Conservation (phyloP, 2,329 filamentous ascomycete species). For the Trematosphaeria pertusa region DNA sequence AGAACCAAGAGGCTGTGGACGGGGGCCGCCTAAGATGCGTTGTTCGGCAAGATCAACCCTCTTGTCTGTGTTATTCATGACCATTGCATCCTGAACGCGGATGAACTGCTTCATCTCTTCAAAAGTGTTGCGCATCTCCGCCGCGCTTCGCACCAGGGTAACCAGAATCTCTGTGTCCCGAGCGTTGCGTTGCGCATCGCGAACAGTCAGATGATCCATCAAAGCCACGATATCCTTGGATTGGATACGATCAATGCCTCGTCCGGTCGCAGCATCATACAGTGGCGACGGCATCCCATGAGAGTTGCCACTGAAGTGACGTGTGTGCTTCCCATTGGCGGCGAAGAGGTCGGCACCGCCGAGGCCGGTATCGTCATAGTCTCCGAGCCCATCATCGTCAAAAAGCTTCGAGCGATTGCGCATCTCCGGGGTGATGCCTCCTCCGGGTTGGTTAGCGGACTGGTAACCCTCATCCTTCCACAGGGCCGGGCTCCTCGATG, state of each 20-base stretch:
- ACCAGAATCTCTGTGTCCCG: slow-evolving; percentile 96
- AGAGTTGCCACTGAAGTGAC: slow-evolving; percentile 86
- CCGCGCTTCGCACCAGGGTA: slow-evolving; percentile 88
- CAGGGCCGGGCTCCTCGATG: slow-evolving; percentile 60
- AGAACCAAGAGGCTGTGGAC: slow-evolving; percentile 75
- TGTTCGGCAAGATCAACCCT: slow-evolving; percentile 87
- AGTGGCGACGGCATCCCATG: slow-evolving; percentile 89
- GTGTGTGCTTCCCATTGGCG: slow-evolving; percentile 57
- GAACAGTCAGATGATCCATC: slow-evolving; percentile 98
- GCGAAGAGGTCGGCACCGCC: slow-evolving; percentile 54
- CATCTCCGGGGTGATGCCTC: slow-evolving; percentile 54
- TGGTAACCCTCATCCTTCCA: slow-evolving; percentile 87
- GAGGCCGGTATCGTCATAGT: slow-evolving; percentile 54
- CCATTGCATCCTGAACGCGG: slow-evolving; percentile 85
- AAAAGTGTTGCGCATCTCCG: slow-evolving; percentile 96
- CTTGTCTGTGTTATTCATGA: slow-evolving; percentile 85
- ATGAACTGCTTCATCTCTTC: slow-evolving; percentile 94
- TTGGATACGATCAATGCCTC: slow-evolving; percentile 88
- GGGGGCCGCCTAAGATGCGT: slow-evolving; percentile 82
- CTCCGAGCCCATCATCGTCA: slow-evolving; percentile 64
- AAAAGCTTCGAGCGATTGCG: slow-evolving; percentile 56
- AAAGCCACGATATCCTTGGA: slow-evolving; percentile 95
- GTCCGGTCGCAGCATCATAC: slow-evolving; percentile 87
- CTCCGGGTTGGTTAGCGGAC: slow-evolving; percentile 71
- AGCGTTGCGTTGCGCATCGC: slow-evolving; percentile 94